Conservation (phyloP, 1,139 yeast species). For the Yamadazyma friedrichii region DNA sequence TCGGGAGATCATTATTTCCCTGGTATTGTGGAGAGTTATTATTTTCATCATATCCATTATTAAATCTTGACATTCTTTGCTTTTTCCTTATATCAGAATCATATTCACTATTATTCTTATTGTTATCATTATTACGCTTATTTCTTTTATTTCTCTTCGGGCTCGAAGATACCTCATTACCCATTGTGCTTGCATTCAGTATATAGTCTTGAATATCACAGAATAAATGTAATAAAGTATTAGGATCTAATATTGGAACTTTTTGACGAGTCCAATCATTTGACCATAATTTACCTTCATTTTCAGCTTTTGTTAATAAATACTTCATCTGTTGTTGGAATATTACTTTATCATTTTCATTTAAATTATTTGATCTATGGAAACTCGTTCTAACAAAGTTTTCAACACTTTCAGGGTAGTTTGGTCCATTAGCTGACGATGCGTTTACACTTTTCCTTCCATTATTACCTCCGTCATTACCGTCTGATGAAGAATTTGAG, state of each 20-base stretch:
- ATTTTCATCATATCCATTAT: background rate
- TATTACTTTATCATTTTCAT: slow-evolving; percentile 18
- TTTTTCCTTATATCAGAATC: slow-evolving; percentile 41
- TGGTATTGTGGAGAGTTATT: background rate
- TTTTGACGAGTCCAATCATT: slow-evolving; percentile 62
- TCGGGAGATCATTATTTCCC: background rate
- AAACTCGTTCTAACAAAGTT: slow-evolving; percentile 31
- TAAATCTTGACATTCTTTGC: slow-evolving; percentile 53
- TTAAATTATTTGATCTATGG: slow-evolving; percentile 20
- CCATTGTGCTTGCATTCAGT: background rate
- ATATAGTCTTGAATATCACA: slow-evolving; percentile 6
- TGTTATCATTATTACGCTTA: background rate
- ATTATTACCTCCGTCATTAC: background rate
- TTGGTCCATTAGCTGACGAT: background rate
- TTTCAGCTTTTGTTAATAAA: slow-evolving; percentile 43
- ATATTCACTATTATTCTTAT: slow-evolving; percentile 17
- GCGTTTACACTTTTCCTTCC: background rate
- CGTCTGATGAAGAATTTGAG: background rate
- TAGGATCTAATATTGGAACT: slow-evolving; percentile 49
- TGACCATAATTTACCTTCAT: slow-evolving; percentile 41
- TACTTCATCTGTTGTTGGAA: slow-evolving; percentile 31
- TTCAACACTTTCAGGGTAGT: slow-evolving; percentile 36
- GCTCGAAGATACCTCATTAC: background rate
- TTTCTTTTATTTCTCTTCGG: slow-evolving; percentile 1
- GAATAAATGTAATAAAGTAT: slow-evolving; percentile 9